Evolutionary conservation across 257 asterid genomes (phyloP).

Genomic region (Cordia subcordata): DNA sequence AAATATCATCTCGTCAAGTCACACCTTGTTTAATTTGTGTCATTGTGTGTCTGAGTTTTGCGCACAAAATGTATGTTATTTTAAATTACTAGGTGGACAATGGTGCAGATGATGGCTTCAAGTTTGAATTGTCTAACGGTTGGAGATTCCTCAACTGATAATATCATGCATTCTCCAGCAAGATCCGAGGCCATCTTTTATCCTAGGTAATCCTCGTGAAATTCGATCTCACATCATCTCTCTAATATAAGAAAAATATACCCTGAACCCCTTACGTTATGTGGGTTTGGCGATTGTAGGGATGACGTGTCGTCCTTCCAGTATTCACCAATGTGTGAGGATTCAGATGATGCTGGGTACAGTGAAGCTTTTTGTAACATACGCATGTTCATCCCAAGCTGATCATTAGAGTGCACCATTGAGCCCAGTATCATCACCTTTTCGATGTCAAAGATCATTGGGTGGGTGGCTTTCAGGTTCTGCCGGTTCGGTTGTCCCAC

Average conservation of each 20-base stretch:
- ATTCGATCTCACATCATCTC: too few relatives aligned
- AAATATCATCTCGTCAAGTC: too few relatives aligned
- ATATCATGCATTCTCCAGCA: constrained; percentile 73
- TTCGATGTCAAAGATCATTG: constrained; percentile 58
- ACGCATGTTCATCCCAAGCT: constrained; percentile 58
- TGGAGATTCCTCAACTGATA: constrained; percentile 63
- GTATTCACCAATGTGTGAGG: constrained; percentile 98
- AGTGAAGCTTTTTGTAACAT: constrained; percentile 52
- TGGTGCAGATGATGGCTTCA: constrained; percentile 91
- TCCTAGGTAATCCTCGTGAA: too few relatives aligned
- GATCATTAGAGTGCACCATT: constrained; percentile 86
- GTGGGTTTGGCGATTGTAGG: constrained; percentile 40
- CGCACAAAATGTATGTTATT: background rate
- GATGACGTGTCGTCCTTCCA: constrained; percentile 69
- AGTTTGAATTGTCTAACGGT: constrained; percentile 94
- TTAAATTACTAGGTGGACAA: background rate
- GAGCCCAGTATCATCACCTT: constrained; percentile 92
- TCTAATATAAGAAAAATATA: too few relatives aligned
- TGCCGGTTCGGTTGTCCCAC: constrained; percentile 39
- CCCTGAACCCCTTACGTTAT: constrained; percentile 11
- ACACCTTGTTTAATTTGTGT: too few relatives aligned
- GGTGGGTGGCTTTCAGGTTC: constrained; percentile 35
- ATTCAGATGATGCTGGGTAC: constrained; percentile 78
- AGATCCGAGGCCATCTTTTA: constrained; percentile 64
- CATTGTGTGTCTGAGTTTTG: constrained; percentile 1